Conservation (phyloP, 2,329 filamentous ascomycete species). For the Aspergillus ruber region DNA sequence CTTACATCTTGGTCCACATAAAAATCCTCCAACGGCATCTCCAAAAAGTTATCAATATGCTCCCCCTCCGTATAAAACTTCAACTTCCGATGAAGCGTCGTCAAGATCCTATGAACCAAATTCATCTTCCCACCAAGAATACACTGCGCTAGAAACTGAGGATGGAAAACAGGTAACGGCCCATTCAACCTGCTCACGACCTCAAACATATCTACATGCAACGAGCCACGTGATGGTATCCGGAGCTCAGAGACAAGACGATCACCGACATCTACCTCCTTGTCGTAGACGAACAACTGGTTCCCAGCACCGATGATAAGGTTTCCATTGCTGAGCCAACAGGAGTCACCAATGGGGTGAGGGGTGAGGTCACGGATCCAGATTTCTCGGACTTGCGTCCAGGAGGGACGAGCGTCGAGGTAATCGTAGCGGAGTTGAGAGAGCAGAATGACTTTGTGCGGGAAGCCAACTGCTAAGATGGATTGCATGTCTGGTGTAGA, state of each 20-base stretch:
- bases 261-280: conserved; percentile 61
- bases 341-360: conserved; percentile 86
- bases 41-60: conserved; percentile 68
- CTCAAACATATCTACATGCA: conserved; percentile 66
- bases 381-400: conserved; percentile 79
- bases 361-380: conserved; percentile 74
- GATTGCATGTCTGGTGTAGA: conserved; percentile 84
- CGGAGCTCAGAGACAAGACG: conserved; percentile 53
- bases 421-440: conserved; percentile 90
- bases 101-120: conserved; percentile 66
- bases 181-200: conserved; percentile 79
- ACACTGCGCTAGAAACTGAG: conserved; percentile 81
- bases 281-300: conserved; percentile 78
- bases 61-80: conserved; percentile 83
- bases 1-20: conserved; percentile 41
- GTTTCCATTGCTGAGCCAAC: conserved; percentile 80
- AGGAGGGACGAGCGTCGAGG: conserved; percentile 78
- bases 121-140: conserved; percentile 71
- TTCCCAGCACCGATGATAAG: conserved; percentile 86
- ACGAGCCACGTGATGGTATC: conserved; percentile 41
- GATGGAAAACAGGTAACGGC: conserved; percentile 83
- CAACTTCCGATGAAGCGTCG: conserved; percentile 65
- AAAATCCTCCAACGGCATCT: conserved; percentile 47
- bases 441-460: conserved; percentile 73
- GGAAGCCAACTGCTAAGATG: conserved; percentile 86